A percentile compares a stretch with the other conserved stretches of the same genome.
Evolutionary conservation across 345 rosid species (phyloP).

Genomic region (Gossypium australe): DNA sequence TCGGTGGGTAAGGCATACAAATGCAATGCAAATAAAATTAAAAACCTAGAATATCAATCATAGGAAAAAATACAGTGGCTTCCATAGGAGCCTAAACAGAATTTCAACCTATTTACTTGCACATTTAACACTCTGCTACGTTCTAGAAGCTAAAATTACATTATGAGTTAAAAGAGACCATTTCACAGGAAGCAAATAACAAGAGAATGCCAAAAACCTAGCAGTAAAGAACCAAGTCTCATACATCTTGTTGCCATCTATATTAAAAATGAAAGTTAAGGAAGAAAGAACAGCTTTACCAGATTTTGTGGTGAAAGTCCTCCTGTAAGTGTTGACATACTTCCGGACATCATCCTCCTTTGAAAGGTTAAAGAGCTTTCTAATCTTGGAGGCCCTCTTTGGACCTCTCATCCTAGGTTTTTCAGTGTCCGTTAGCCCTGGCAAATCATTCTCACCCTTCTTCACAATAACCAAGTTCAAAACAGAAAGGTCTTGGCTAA

Average conservation of each 20-base stretch:
- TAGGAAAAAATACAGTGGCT: neutral
- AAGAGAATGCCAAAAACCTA: neutral
- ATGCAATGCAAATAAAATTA: neutral
- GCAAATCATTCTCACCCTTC: slow-evolving; percentile 75
- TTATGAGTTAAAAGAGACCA: neutral
- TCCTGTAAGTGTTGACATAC: slow-evolving; percentile 62
- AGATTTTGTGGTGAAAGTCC: slow-evolving; percentile 63
- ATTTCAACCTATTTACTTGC: neutral
- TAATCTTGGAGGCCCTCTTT: slow-evolving; percentile 76
- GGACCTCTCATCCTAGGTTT: slow-evolving; percentile 87
- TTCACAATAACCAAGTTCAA: slow-evolving; percentile 71
- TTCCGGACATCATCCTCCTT: slow-evolving; percentile 81
- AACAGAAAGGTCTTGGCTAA: slow-evolving; percentile 75
- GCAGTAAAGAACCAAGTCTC: neutral
- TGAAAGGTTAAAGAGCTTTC: slow-evolving; percentile 62
- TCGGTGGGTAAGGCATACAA: neutral
- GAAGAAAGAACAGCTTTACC: slow-evolving; percentile 22
- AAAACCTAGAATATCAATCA: neutral
- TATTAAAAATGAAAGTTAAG: neutral
- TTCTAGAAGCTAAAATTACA: neutral
- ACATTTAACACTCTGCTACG: neutral
- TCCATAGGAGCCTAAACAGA: neutral
- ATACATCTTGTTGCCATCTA: neutral
- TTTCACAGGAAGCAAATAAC: neutral
- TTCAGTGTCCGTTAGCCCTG: slow-evolving; percentile 67